Evolutionary conservation across 2,329 filamentous ascomycete species (phyloP), one percentile per base, ranked within the genome.

Genomic region (Aspergillus flavus): DNA sequence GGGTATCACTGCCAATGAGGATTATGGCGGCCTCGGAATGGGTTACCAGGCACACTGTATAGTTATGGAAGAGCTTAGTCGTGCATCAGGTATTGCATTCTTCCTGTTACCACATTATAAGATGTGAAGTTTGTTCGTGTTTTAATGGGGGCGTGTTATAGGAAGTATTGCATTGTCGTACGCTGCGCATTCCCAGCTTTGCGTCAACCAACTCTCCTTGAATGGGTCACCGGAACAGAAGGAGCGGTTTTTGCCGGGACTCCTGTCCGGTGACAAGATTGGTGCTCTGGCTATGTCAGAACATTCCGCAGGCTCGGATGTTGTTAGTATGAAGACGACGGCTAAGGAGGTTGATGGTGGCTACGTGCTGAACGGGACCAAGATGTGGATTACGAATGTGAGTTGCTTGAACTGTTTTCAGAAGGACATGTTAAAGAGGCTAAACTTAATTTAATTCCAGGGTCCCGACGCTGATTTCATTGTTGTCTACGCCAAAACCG

Each of bases 301-400:
- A 80, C 91, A 94, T 66, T 92, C 91, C 7, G 90, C 94, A 0
- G 94, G 94, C 16, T 94, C 90, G 69, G 94, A 99, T 79, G 94
- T 99, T 4, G 94, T 99, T 32, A 92, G 91, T 79, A 98, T 98
- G 94, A 92, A 94, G 76, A 96, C 90, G 52, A 90, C 87, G 3
- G 94, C 94, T 0, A 91, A 87, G 75, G 84, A 87, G 67, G 91
- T 92, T 12, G 91, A 95, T 71, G 94, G 93, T 41, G 94, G 94
- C 32, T 97, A 91, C 77, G 66, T 94, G 23, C 82, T 99, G 61
- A 93, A 94, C 73, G 94, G 94, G 36, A 92, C 90, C 64, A 97
- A 99, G 85, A 97, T 98, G 94, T 99, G 94, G 94, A 99, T 99
- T 76, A 99, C 94, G 66, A 99, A 99, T 79, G 92, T 86, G 69